A percentile compares a stretch with the other conserved stretches of the same genome.
Conservation (phyloP, 2,329 filamentous ascomycete genomes). For the Colletotrichum sp. region DNA sequence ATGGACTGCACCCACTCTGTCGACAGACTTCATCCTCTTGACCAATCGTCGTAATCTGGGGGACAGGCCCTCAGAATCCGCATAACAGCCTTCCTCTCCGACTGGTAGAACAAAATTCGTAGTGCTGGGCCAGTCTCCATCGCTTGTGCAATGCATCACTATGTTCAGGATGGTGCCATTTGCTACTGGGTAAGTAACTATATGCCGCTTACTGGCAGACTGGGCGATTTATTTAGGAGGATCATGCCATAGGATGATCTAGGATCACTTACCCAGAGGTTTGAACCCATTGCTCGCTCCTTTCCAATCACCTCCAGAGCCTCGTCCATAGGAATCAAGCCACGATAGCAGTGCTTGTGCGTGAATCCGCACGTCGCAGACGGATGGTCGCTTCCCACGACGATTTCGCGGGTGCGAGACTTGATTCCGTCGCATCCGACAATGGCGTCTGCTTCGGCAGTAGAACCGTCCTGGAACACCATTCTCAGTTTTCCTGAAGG, state of each 20-base stretch:
- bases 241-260: background rate
- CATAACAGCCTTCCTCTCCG: background rate
- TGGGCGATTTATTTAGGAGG: background rate
- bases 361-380: slow-evolving; percentile 48
- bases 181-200: slow-evolving; percentile 65
- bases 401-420: slow-evolving; percentile 44
- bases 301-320: slow-evolving; percentile 53
- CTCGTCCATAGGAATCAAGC: slow-evolving; percentile 50
- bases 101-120: slow-evolving; percentile 24
- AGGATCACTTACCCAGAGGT: slow-evolving; percentile 61
- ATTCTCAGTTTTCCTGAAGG: slow-evolving; percentile 26
- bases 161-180: slow-evolving; percentile 61
- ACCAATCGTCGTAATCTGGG: background rate
- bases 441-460: slow-evolving; percentile 43
- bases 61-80: background rate
- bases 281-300: slow-evolving; percentile 33
- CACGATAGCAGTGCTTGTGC: slow-evolving; percentile 64
- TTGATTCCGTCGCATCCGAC: slow-evolving; percentile 69
- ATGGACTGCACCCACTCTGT: background rate
- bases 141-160: slow-evolving; percentile 45
- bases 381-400: slow-evolving; percentile 49
- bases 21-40: background rate
- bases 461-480: slow-evolving; percentile 42
- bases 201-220: slow-evolving; percentile 54
- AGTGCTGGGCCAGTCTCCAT: slow-evolving; percentile 31